A percentile compares a stretch with the other conserved stretches of the same genome.
These are phyloP conservation scores for Aspergillus sclerotialis DNA, from an alignment of 2,329 filamentous ascomycete genomes.

Conservation along the genomic window DNA sequence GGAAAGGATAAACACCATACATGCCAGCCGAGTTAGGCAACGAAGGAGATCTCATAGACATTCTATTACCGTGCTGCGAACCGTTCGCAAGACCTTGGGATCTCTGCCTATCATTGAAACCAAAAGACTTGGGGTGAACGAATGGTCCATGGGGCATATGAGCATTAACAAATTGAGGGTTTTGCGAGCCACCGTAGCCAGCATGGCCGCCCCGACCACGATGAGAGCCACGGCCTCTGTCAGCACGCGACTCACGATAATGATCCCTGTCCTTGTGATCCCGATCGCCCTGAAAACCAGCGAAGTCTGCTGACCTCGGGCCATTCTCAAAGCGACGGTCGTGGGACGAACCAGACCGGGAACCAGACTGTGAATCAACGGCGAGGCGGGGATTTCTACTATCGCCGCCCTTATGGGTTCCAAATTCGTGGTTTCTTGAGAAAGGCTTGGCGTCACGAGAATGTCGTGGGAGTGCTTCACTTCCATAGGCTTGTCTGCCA, in stretches of 20 bases:
- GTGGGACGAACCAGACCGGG: constrained; percentile 20
- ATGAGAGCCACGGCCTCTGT: constrained; percentile 33
- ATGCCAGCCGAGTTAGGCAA: constrained; percentile 47
- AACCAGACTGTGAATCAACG: constrained; percentile 26
- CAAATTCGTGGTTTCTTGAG: constrained; percentile 22
- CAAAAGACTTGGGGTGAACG: constrained; percentile 32
- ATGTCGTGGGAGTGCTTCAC: constrained; percentile 23
- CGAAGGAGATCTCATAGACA: constrained; percentile 54
- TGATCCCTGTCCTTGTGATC: constrained; percentile 31
- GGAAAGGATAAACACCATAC: constrained; percentile 41
- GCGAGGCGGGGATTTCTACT: constrained; percentile 22
- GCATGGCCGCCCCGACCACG: constrained; percentile 36
- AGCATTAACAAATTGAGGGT: constrained; percentile 32
- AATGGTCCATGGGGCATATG: constrained; percentile 35
- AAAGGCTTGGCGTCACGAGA: constrained; percentile 30
- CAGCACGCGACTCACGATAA: constrained; percentile 30
- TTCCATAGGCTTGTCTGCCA: constrained; percentile 21
- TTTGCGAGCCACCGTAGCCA: constrained; percentile 27
- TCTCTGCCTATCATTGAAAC: constrained; percentile 36
- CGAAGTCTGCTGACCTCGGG: constrained; percentile 30
- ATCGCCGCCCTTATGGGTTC: constrained; percentile 19
- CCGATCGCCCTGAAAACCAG: constrained; percentile 23
- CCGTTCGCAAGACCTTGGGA: constrained; percentile 32
- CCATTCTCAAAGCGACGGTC: constrained; percentile 34
- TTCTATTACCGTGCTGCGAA: constrained; percentile 42